Percentiles rank a stretch among this genome's conserved stretches.
Evolutionary conservation across 106 monocot genomes (phyloP).

Genomic region (Apostasia shenzhenica): DNA sequence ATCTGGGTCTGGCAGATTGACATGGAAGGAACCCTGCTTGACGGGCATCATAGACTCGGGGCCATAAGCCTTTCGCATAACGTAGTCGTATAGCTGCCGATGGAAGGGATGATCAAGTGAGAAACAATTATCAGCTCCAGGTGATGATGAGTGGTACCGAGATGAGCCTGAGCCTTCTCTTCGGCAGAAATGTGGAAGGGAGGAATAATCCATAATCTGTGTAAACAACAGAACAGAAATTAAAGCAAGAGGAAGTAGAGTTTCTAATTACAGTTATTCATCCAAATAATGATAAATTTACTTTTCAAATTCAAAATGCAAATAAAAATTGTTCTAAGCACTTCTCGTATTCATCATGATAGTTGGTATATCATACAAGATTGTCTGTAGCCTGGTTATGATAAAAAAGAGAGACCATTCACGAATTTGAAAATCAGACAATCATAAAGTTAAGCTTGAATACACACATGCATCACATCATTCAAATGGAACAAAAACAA

Average conservation of each 20-base stretch:
- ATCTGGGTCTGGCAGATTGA: conserved; percentile 59
- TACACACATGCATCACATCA: no score
- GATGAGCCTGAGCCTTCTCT: conserved; percentile 68
- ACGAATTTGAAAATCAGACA: no score
- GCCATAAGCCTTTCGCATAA: conserved; percentile 31
- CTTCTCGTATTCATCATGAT: no score
- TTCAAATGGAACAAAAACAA: no score
- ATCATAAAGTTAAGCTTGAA: no score
- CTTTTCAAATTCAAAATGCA: no score
- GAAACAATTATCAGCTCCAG: conserved; percentile 37
- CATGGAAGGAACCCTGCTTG: conserved; percentile 77
- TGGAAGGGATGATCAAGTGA: conserved; percentile 81
- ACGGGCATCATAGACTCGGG: conserved; percentile 8
- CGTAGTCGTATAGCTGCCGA: conserved; percentile 67
- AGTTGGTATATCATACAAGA: no score
- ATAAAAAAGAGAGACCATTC: no score
- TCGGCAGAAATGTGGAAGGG: conserved; percentile 91
- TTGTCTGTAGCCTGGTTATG: no score
- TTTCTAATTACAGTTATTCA: no score
- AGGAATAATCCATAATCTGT: conserved; percentile 75
- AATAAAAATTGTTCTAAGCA: no score
- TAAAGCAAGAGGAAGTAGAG: neutral
- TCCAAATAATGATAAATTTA: no score
- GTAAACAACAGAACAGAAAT: neutral
- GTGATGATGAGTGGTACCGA: conserved; percentile 13